Base-by-base conservation (phyloP, 257 asterid genomes). In the Solanum medicagineum region DNA sequence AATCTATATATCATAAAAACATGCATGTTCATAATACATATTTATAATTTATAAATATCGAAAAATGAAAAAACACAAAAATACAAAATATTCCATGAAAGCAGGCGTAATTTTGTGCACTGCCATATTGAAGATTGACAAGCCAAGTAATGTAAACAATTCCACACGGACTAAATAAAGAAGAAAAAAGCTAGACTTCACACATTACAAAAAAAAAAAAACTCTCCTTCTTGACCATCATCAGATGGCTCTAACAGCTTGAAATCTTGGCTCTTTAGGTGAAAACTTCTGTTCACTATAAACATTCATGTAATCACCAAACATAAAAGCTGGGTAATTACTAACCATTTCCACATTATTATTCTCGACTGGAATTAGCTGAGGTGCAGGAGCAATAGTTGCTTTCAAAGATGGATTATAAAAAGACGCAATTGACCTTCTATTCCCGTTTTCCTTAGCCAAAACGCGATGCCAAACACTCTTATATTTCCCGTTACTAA, bases 241-340 rank as follows among this genome's bases (percentile, higher is more conserved):
- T 87, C 87, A 94, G 80, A 85, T 84, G 47, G 95, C 91, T 84
- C 86, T 90, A 68, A 94, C 94, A 81, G 98, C 98, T 80, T 85
- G 85, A 77, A 95, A 95, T 69, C 98, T 94, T 75, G 97, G 98
- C 86, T 95, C 98, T 80, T 95, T 95, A 49, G 98, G 94, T 83
- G 90, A 86, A 79, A 92, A 95, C 88, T 95, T 95, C 80, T 95
- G 98, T 7, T 91, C 90, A 45, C 84, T 88, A 91, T 94, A 95
- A 87, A 95, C 90, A 22, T 87, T 42, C 98, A 95, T 94, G 79
- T 95, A 95, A 53, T 95, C 97, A 81, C 93, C 97, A 87, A 95
- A 95, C 81, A 92, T 86, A 80, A 93, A 92, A 90, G 89, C 89
- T 8, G 98, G 98, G 57, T 95, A 94, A 85, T 83, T 84, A 8